Base-by-base conservation (phyloP, 352 stramenopile species). In the Halophytophthora batemanensis region DNA sequence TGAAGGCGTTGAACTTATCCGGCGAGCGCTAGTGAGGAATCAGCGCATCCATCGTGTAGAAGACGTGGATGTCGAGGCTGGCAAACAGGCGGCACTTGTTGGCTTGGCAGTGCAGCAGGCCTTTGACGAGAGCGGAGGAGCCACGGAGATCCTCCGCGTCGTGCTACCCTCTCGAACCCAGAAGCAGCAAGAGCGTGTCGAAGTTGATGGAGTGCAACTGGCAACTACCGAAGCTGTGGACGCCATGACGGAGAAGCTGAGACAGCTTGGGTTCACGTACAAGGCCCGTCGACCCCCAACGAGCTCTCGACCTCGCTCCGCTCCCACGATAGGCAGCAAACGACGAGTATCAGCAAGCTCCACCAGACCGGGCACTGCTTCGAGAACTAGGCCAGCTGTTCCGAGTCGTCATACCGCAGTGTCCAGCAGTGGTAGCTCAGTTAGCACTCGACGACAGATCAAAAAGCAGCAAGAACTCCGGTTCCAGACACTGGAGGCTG, bases 401-500 rank as follows among this genome's bases (percentile, higher is more conserved):
- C 29, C 36, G 2, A 55, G 17, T 11, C 45, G 51, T 2, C 43
- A 47, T 17, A 61, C 12, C 18, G 39, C 44, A 15, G 15, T 55
- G 47, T 37, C 44, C 6, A 46, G 45, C 35, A 58, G 0, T 13
- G 21, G 40, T 8, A 23, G 17, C 8, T 11, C n/a, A 33, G 53
- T 18, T 22, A 43, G 6, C 3, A 44, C 34, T 6, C 48, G 48
- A 13, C 45, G 46, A 7, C 51, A 56, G 23, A 38, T 58, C 12
- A 62, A 64, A n/a, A 57, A 56, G 1, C 59, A 74, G 15, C 63
- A 73, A 48, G 67, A 84, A 23, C 53, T 57, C 6, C 74, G 74
- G 38, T 71, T 71, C 28, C 65, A 71, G 23, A 52, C 64, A 2
- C 53, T 82, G 0, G 68, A 82, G 31, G 56, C 56, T 46, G 68